Conservation (phyloP, 306 rosid species). For the Lagenaria siceraria region DNA sequence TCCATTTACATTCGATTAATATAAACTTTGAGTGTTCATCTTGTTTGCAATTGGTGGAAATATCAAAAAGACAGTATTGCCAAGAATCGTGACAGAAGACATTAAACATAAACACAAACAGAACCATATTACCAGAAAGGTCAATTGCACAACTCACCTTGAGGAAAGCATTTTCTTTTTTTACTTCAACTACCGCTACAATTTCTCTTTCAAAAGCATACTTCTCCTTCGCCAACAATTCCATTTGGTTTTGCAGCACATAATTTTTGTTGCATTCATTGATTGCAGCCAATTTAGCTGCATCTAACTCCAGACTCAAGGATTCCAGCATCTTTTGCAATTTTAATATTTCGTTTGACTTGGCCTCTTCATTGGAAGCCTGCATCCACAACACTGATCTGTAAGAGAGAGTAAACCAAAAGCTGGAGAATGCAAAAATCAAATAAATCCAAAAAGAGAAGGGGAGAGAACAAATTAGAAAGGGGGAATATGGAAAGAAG, state of each 20-base stretch:
- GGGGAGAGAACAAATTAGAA: neutral
- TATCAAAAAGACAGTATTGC: neutral
- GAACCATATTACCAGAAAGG: neutral
- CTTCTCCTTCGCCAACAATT: constrained; percentile 62
- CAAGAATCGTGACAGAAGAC: neutral
- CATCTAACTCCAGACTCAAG: constrained; percentile 71
- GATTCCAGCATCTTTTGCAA: constrained; percentile 68
- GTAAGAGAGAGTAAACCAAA: constrained; percentile 3
- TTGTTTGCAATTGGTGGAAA: neutral
- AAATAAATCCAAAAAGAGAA: neutral
- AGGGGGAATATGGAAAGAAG: neutral
- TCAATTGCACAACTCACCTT: constrained; percentile 34
- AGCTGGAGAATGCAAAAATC: neutral
- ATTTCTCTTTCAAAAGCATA: constrained; percentile 68
- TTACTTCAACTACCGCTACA: constrained; percentile 45
- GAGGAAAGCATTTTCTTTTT: constrained; percentile 59
- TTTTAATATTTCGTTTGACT: constrained; percentile 51
- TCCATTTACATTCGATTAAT: neutral
- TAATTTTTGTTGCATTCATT: constrained; percentile 94
- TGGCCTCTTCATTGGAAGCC: constrained; percentile 88
- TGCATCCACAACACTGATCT: constrained; percentile 25
- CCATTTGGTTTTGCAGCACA: constrained; percentile 77
- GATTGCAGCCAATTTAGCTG: constrained; percentile 72
- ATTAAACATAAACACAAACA: neutral
- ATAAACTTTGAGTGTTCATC: neutral